Conservation (phyloP, 2,329 filamentous ascomycete species). For the Scorias spongiosa region DNA sequence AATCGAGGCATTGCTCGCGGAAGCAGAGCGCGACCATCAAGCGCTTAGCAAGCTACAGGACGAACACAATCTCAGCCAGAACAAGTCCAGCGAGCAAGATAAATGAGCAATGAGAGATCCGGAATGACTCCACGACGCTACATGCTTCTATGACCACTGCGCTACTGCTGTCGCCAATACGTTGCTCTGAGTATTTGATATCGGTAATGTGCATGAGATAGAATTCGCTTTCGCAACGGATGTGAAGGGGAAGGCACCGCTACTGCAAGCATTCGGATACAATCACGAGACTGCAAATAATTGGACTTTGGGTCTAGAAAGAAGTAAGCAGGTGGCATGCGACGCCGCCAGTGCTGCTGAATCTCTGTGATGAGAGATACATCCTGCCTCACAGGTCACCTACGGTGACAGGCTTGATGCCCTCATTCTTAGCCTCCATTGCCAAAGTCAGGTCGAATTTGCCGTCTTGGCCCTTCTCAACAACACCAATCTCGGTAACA, state of each 20-base stretch:
- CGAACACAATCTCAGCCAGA: slow-evolving; percentile 8
- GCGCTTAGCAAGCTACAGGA: slow-evolving; percentile 11
- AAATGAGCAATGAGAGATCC: background rate
- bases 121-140: no score
- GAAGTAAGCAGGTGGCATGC: no score
- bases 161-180: background rate
- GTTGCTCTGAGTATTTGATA: background rate
- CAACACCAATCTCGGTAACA: slow-evolving; percentile 79
- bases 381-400: slow-evolving; percentile 12
- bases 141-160: no score
- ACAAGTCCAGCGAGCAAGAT: slow-evolving; percentile 3
- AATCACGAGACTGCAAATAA: no score
- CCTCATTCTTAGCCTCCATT: slow-evolving; percentile 19
- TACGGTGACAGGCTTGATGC: slow-evolving; percentile 19
- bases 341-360: no score
- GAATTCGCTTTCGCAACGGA: background rate
- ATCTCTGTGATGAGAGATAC: no score
- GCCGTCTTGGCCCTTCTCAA: slow-evolving; percentile 59
- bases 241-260: no score
- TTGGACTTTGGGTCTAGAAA: no score
- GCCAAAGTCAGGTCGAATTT: slow-evolving; percentile 39
- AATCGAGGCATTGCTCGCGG: slow-evolving; percentile 37
- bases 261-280: no score
- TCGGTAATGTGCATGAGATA: background rate
- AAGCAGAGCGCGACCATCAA: slow-evolving; percentile 29